Percentiles rank a stretch among this genome's conserved stretches.
Evolutionary conservation across 148 eudicot genomes (phyloP).

Genomic region (Salicornia ramosissima): DNA sequence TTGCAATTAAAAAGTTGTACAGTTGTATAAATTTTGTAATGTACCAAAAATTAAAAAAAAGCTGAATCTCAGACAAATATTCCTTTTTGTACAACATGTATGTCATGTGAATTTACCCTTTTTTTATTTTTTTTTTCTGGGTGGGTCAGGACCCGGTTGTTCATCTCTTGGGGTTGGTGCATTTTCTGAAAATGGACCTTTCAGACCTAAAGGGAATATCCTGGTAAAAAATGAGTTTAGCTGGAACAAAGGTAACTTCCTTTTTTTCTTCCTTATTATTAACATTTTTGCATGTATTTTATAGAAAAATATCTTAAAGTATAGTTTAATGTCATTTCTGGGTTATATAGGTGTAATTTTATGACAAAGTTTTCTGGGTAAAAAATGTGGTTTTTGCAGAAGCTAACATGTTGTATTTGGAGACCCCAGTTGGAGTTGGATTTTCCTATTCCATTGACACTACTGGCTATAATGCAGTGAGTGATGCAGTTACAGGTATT

Average conservation of each 20-base stretch:
- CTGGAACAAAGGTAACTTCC: slow-evolving; percentile 77
- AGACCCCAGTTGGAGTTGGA: slow-evolving; percentile 96
- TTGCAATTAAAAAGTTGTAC: too few species aligned
- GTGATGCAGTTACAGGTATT: slow-evolving; percentile 81
- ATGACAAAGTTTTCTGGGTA: neutral
- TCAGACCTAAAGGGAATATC: slow-evolving; percentile 75
- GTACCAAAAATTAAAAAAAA: neutral
- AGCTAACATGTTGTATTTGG: slow-evolving; percentile 89
- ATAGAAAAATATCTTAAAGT: too few species aligned
- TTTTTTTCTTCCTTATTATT: slow-evolving; percentile 10
- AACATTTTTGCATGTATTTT: too few species aligned
- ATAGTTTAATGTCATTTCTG: too few species aligned
- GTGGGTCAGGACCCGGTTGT: slow-evolving; percentile 87
- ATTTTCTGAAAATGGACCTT: slow-evolving; percentile 98
- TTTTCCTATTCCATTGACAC: slow-evolving; percentile 73
- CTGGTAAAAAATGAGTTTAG: slow-evolving; percentile 72
- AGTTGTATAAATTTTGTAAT: too few species aligned
- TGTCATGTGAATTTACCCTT: slow-evolving; percentile 7
- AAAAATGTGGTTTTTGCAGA: slow-evolving; percentile 44
- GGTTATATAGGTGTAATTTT: neutral
- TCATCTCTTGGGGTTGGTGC: slow-evolving; percentile 99
- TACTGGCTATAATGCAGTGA: slow-evolving; percentile 57
- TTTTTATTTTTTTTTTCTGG: slow-evolving; percentile 14
- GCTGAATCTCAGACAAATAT: slow-evolving; percentile 27
- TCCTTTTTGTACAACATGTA: slow-evolving; percentile 14